These are phyloP conservation scores for Nakazawaea peltata DNA, from an alignment of 805 yeast species.

Conservation along the genomic window DNA sequence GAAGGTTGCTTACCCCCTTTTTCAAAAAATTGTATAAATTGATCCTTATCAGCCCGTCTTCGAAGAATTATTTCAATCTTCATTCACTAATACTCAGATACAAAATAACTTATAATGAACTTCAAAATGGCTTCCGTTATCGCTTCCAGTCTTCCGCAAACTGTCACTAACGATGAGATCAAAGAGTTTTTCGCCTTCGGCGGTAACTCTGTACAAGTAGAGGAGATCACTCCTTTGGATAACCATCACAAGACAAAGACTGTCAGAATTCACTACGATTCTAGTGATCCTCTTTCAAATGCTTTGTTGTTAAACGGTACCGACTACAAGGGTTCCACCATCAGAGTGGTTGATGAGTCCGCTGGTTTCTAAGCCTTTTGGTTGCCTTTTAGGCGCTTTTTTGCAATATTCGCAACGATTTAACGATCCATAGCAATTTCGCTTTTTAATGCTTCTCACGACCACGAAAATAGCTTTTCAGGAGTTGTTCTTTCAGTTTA, in stretches of 20 bases:
- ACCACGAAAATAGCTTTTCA: too few relatives aligned
- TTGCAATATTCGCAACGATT: too few relatives aligned
- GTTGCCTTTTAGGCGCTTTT: too few relatives aligned
- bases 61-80: too few relatives aligned
- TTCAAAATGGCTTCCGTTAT: slow-evolving; percentile 7
- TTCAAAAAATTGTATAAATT: too few relatives aligned
- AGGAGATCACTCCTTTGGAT: slow-evolving; percentile 9
- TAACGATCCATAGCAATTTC: too few relatives aligned
- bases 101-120: too few relatives aligned
- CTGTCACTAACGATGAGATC: slow-evolving; percentile 82
- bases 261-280: slow-evolving; percentile 1
- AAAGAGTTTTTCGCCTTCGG: slow-evolving; percentile 5
- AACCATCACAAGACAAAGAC: slow-evolving; percentile 5
- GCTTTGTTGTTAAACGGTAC: slow-evolving; percentile 9
- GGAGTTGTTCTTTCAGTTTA: too few relatives aligned
- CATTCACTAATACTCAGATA: too few relatives aligned
- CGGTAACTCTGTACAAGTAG: neutral
- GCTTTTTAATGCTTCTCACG: too few relatives aligned
- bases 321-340: slow-evolving; percentile 4
- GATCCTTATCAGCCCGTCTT: too few relatives aligned
- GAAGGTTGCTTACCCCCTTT: too few relatives aligned
- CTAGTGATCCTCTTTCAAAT: neutral
- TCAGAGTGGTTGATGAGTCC: slow-evolving; percentile 7
- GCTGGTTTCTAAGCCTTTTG: slow-evolving; percentile 4
- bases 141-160: slow-evolving; percentile 55